phyloP scores from a whole-genome alignment of 306 rosid species.

The Ormosia semicastrata region DNA sequence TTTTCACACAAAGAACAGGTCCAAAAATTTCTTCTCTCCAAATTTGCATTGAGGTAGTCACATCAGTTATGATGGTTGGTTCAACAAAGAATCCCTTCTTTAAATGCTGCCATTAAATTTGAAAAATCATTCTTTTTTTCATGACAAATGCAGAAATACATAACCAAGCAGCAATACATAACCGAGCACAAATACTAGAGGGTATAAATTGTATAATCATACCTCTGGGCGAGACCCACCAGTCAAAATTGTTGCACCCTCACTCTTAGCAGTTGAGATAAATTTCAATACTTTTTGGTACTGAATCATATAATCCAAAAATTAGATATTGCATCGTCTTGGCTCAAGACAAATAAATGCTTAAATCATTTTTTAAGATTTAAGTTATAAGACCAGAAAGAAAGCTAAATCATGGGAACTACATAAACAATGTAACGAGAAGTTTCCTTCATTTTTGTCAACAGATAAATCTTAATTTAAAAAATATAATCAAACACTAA shows the following conservation, averaged over 20 bases:
- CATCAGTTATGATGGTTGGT: slow-evolving; percentile 66
- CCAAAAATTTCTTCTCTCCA: slow-evolving; percentile 89
- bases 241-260: slow-evolving; percentile 70
- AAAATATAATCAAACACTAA: neutral
- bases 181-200: neutral
- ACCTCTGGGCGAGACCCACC: slow-evolving; percentile 86
- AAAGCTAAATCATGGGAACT: neutral
- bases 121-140: neutral
- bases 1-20: slow-evolving; percentile 76
- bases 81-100: slow-evolving; percentile 67
- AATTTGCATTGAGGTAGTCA: slow-evolving; percentile 77
- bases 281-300: slow-evolving; percentile 64
- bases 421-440: neutral
- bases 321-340: slow-evolving; percentile 31
- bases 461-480: too few relatives aligned
- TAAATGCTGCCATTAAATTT: slow-evolving; percentile 55
- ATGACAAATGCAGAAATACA: neutral
- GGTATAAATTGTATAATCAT: neutral
- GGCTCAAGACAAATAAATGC: neutral
- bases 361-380: neutral
- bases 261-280: slow-evolving; percentile 69
- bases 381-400: neutral
- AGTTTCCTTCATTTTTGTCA: neutral
- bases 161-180: neutral
- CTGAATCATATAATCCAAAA: slow-evolving; percentile 41